Evolutionary conservation across 306 rosid species (phyloP).

Genomic region (Quercus aquifolioides): DNA sequence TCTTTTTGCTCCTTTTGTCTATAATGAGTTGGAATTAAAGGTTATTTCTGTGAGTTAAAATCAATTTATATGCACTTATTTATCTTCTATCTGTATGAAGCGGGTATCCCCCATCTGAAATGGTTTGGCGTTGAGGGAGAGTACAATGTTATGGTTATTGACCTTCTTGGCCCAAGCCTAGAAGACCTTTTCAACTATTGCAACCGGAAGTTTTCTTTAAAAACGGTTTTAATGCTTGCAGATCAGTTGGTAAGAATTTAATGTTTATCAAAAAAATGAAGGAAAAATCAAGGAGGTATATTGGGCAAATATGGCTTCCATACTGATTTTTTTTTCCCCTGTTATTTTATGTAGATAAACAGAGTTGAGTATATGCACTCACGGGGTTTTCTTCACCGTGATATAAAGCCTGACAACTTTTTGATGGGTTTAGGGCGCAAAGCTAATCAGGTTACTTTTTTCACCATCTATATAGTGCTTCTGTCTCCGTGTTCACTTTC

Average conservation of each 20-base stretch:
- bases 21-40: neutral
- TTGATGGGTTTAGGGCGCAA: slow-evolving; percentile 98
- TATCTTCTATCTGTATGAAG: slow-evolving; percentile 31
- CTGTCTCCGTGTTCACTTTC: slow-evolving; percentile 12
- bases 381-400: slow-evolving; percentile 97
- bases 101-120: slow-evolving; percentile 92
- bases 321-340: slow-evolving; percentile 22
- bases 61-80: neutral
- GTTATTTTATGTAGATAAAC: slow-evolving; percentile 53
- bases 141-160: slow-evolving; percentile 93
- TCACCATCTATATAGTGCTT: neutral
- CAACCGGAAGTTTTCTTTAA: slow-evolving; percentile 76
- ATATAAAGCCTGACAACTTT: slow-evolving; percentile 98
- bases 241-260: slow-evolving; percentile 82
- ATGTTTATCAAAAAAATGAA: neutral
- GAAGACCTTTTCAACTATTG: slow-evolving; percentile 96
- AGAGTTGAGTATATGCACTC: slow-evolving; percentile 99
- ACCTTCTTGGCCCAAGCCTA: slow-evolving; percentile 96
- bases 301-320: slow-evolving; percentile 3
- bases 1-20: slow-evolving; percentile 6
- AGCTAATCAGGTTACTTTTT: slow-evolving; percentile 83
- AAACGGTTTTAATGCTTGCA: slow-evolving; percentile 97
- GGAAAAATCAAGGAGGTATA: slow-evolving; percentile 6
- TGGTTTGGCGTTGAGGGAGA: slow-evolving; percentile 99
- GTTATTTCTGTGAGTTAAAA: neutral